Base-by-base conservation (phyloP, 2,329 filamentous ascomycete genomes). In the Trichoderma asperellum region DNA sequence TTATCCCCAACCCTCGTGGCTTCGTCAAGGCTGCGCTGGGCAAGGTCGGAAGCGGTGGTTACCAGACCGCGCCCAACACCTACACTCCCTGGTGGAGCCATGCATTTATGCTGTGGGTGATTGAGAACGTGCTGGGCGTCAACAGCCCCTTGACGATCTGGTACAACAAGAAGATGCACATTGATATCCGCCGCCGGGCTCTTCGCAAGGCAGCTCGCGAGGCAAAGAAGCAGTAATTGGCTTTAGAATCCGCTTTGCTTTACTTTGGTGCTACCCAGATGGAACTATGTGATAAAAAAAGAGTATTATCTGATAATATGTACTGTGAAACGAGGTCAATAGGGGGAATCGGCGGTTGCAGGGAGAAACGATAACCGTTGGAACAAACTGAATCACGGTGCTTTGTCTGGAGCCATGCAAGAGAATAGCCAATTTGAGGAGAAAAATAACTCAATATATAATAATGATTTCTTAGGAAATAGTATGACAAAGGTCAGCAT, bases 81-180 rank as follows among this genome's bases (percentile, higher is more conserved):
- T 95, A 93, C 76, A 96, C 94, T 2, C 96, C 96, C 0, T 97
- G 91, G 84, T 98, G 94, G 94, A 92, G 88, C 73, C 96, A 99
- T 80, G 93, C 91, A 0, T 78, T 96, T 66, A 92, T 97, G 89
- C 90, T 95, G 73, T 97, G 92, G 91, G 88, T 88, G 68, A 83
- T 97, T 43, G 87, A 89, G 79, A 88, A 82, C 72, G 83, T 86
- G 0, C 76, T 86, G 37, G 87, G 87, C 6, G 80, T 83, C 27
- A 85, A 83, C 62, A 83, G 82, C 75, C 77, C 78, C 16, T 58
- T 86, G 27, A 82, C 80, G 12, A 82, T 88, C 52, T 80, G 77
- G 74, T 79, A 83, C 75, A 89, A 88, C 78, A 81, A 84, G 73
- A 84, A 82, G 73, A 94, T 96, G 90, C 94, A 97, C 78, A 83